phyloP scores from a whole-genome alignment of 345 rosid genomes.

The Populus alba region DNA sequence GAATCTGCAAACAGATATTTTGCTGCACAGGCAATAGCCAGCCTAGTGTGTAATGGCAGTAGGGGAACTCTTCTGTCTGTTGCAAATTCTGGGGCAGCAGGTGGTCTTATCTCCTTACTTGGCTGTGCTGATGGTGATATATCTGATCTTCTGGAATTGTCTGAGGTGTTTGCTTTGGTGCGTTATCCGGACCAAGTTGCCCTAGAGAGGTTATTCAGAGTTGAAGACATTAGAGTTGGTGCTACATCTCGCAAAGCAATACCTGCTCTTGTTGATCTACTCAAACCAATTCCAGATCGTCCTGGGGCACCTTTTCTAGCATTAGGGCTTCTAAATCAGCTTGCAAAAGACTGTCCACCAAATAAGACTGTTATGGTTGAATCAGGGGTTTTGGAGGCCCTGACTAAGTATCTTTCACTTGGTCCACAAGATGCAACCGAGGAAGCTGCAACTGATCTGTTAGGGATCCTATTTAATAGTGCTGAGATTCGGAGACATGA shows the following conservation, averaged over 20 bases:
- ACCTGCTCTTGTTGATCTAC: constrained; percentile 95
- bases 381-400: constrained; percentile 92
- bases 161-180: constrained; percentile 78
- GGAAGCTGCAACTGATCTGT: constrained; percentile 95
- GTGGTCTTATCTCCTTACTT: constrained; percentile 86
- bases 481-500: constrained; percentile 97
- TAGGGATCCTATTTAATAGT: constrained; percentile 83
- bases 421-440: constrained; percentile 98
- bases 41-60: constrained; percentile 97
- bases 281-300: constrained; percentile 98
- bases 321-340: constrained; percentile 83
- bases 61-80: constrained; percentile 96
- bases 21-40: constrained; percentile 92
- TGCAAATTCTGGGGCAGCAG: constrained; percentile 95
- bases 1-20: constrained; percentile 84
- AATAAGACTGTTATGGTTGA: constrained; percentile 95
- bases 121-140: constrained; percentile 97
- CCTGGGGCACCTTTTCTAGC: constrained; percentile 97
- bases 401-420: constrained; percentile 94
- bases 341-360: constrained; percentile 84
- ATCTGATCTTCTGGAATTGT: constrained; percentile 72
- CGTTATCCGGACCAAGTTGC: constrained; percentile 95
- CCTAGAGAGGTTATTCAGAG: constrained; percentile 96
- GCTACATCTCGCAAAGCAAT: constrained; percentile 97
- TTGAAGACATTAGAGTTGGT: constrained; percentile 96